These are phyloP conservation scores for Tolypocladium guangdongense DNA, from an alignment of 2,329 filamentous ascomycete genomes.

Conservation along the genomic window DNA sequence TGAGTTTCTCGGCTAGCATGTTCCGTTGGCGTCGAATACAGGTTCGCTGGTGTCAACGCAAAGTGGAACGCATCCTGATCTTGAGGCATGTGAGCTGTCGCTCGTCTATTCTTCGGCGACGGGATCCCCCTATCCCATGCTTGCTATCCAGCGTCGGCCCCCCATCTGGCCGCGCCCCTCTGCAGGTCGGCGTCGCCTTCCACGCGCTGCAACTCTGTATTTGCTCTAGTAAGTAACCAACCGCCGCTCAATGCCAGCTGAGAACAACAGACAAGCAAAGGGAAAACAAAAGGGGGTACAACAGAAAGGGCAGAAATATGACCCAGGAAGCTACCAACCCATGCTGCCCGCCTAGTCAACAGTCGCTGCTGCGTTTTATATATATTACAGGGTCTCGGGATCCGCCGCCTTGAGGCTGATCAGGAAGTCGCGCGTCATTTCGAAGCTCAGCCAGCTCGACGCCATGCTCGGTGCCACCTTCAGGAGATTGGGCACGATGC, in stretches of 20 bases:
- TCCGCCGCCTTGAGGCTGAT: slow-evolving; percentile 43
- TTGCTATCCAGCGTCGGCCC: not conserved
- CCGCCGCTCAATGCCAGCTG: slow-evolving; percentile 4
- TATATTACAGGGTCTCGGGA: slow-evolving; percentile 14
- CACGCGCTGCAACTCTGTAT: not conserved
- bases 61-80: not conserved
- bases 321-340: not conserved
- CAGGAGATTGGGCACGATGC: slow-evolving; percentile 85
- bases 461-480: slow-evolving; percentile 99
- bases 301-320: not conserved
- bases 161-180: not conserved
- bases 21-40: not conserved
- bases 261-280: not conserved
- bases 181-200: not conserved
- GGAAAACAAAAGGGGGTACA: not conserved
- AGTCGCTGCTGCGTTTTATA: slow-evolving; percentile 1
- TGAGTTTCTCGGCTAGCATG: not conserved
- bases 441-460: slow-evolving; percentile 95
- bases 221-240: slow-evolving; percentile 4
- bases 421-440: slow-evolving; percentile 82
- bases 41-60: not conserved
- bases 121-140: not conserved
- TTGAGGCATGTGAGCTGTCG: not conserved
- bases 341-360: not conserved
- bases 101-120: slow-evolving; percentile 12